phyloP scores from a whole-genome alignment of 768 basidiomycete species.

The Kockovaella imperatae region DNA sequence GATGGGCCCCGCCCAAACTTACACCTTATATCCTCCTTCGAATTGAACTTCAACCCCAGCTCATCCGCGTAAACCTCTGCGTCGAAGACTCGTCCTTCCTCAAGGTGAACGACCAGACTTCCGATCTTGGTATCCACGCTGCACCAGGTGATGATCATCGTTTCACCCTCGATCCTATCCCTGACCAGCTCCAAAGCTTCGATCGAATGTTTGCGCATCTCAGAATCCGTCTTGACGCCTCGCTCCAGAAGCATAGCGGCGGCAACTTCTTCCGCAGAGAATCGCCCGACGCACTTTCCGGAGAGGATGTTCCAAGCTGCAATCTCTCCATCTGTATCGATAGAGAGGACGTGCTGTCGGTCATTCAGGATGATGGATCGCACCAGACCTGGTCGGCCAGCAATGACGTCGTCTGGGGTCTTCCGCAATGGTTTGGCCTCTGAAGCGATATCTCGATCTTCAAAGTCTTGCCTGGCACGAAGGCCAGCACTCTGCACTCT shows the following conservation, averaged over 20 bases:
- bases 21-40: conserved; percentile 75
- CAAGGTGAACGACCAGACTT: conserved; percentile 75
- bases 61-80: conserved; percentile 94
- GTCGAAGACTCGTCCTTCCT: conserved; percentile 73
- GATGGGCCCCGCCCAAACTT: conserved; percentile 40
- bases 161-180: conserved; percentile 91
- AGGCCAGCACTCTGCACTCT: not conserved
- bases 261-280: conserved; percentile 57
- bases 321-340: conserved; percentile 79
- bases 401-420: conserved; percentile 62
- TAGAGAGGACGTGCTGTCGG: conserved; percentile 77
- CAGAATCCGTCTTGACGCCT: conserved; percentile 12
- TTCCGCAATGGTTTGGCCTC: conserved; percentile 57
- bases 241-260: conserved; percentile 35
- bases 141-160: conserved; percentile 75
- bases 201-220: conserved; percentile 28
- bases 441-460: conserved; percentile 64
- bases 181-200: conserved; percentile 81
- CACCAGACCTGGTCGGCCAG: conserved; percentile 68
- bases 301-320: conserved; percentile 88
- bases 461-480: conserved; percentile 39
- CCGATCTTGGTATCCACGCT: conserved; percentile 84
- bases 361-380: conserved; percentile 77
- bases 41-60: conserved; percentile 61
- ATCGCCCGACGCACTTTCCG: conserved; percentile 66